Evolutionary conservation across 257 asterid species (phyloP).

Genomic region (Gentiana macrophylla): DNA sequence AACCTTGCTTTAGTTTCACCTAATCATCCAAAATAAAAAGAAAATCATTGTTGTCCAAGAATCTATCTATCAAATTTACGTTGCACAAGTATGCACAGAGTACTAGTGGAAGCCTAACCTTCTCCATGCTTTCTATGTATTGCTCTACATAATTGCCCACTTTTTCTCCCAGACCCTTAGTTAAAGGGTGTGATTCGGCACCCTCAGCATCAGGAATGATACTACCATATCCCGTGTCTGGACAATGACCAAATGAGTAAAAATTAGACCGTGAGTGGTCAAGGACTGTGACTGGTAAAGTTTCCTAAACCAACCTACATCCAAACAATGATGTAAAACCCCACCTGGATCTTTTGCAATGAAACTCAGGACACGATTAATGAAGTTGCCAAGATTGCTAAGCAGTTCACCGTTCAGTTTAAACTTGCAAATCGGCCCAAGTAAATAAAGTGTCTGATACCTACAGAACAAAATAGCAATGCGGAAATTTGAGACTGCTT

Average conservation of each 20-base stretch:
- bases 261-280: neutral
- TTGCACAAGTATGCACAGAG: conserved; percentile 2
- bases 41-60: conserved; percentile 7
- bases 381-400: conserved; percentile 79
- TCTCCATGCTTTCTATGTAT: conserved; percentile 88
- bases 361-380: conserved; percentile 92
- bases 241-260: conserved; percentile 7
- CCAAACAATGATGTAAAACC: neutral
- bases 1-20: conserved; percentile 93
- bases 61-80: neutral
- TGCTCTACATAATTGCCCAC: conserved; percentile 58
- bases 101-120: conserved; percentile 33
- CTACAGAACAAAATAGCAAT: conserved; percentile 20
- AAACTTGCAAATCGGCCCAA: conserved; percentile 90
- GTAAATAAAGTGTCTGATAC: conserved; percentile 91
- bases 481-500: neutral
- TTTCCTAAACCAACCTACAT: neutral
- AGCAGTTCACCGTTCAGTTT: conserved; percentile 77
- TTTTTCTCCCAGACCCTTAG: conserved; percentile 62
- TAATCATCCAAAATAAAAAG: conserved; percentile 16
- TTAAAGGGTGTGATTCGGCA: conserved; percentile 63
- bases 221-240: conserved; percentile 91
- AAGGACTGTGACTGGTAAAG: neutral
- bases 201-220: conserved; percentile 63
- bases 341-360: conserved; percentile 84